Conservation (phyloP, 257 asterid genomes). For the Nyctanthes arbortristis region DNA sequence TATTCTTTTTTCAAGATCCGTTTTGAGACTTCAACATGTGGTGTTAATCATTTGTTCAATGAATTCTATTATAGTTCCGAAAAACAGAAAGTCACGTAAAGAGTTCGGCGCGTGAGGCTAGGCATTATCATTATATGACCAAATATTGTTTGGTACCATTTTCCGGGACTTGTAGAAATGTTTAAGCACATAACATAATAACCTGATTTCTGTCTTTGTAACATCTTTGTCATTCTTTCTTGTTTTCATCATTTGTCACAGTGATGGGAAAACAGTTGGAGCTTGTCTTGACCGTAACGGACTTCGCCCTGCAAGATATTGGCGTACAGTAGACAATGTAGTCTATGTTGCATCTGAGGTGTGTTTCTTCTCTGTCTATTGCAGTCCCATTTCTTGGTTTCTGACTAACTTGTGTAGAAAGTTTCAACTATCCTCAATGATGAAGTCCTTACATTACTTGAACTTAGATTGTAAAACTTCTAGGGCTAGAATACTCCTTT, state of each 20-base stretch:
- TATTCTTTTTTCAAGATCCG: neutral
- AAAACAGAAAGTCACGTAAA: neutral
- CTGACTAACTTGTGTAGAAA: neutral
- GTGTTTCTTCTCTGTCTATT: constrained; percentile 25
- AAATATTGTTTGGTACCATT: neutral
- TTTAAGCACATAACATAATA: neutral
- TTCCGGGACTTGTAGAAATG: neutral
- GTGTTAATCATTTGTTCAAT: neutral
- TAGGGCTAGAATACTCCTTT: no score
- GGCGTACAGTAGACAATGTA: constrained; percentile 91
- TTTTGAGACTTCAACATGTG: neutral
- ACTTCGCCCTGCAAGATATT: constrained; percentile 99
- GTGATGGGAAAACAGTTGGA: constrained; percentile 99
- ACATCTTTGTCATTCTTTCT: constrained; percentile 13
- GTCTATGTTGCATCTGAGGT: constrained; percentile 99
- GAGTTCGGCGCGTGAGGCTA: no score
- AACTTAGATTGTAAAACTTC: no score
- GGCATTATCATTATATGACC: neutral
- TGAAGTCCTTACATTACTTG: no score
- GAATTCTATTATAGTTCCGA: neutral
- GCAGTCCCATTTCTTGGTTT: neutral
- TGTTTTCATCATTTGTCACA: constrained; percentile 32
- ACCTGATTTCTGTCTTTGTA: neutral
- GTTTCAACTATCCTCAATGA: no score
- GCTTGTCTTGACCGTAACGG: constrained; percentile 99